Evolutionary conservation across 208 protist species (phyloP), one percentile per base, ranked within the genome.

Genomic region (Leishmania lainsoni): DNA sequence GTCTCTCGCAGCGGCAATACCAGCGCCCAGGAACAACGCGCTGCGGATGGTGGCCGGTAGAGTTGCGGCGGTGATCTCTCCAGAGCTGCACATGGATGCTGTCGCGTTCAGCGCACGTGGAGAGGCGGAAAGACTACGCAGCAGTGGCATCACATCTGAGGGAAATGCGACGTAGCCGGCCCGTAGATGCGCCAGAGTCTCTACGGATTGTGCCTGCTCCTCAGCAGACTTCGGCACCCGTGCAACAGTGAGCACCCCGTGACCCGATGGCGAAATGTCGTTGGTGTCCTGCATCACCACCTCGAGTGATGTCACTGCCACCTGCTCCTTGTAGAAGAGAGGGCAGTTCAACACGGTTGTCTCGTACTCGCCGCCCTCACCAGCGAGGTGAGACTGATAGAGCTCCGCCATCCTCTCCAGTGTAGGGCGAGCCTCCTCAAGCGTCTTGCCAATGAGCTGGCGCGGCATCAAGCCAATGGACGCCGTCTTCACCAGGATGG

Each of bases 361-460:
- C 87, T 99, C 99, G 92, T 99, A 99, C 91, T 99, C 99, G 45
- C 99, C 99, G 39, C 99, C 99, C 83, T 99, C 99, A 14, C 99
- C 99, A 76, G 99, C 99, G n/a, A 96, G 92, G 88, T 99, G 93
- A 0, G 87, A 85, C 9, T 92, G 90, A 56, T 98, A 95, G 65
- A 88, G 78, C 29, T 61, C 65, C 39, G 94, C 83, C 73, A 92
- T 82, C 63, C 73, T 81, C 78, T 94, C 87, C 61, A 97, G 86
- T 16, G 79, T 87, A 1, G 93, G 87, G 16, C 93, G 88, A 35
- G 95, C 76, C n/a, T 91, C 81, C 39, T 86, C 52, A 2, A 99
- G 88, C 0, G 90, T 91, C 79, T 93, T 87, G 48, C 98, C 97
- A 70, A 99, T 77, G 79, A 99, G 94, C 63, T 89, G 88, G 12